Evolutionary conservation across 305 asterid species (phyloP), one percentile per base, ranked within the genome.

Genomic region (Caryopteris hybrid): DNA sequence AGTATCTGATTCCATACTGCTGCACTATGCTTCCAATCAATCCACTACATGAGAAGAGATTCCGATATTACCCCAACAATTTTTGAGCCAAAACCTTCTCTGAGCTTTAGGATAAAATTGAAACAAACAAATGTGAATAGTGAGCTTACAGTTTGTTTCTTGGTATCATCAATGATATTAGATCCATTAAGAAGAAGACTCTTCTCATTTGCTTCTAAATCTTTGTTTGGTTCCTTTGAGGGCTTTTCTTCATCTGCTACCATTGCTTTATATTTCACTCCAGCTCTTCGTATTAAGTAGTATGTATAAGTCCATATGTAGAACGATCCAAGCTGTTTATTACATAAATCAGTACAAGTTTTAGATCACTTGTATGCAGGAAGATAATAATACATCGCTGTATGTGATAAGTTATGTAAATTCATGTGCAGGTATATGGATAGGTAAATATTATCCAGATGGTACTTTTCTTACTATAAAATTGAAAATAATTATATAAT

Each of bases 221-320:
- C 90, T 51, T 67, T 82, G 80, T 80, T 87, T 23, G 88, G 80
- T 61, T 74, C 84, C 66, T 81, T 79, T 4, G 68, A n/a, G 8
- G 43, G 21, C 33, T 74, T 82, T 46, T 55, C 85, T 0, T 52
- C 81, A 10, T 38, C 83, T 52, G 55, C 80, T 39, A 70, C 18
- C 58, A 53, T 33, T 9, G 82, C 85, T 68, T 70, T 74, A 17
- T 82, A 83, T 54, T 61, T 78, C 6, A 14, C 42, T 4, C 86
- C 86, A 0, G 97, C 82, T 11, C 73, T 75, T 74, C 76, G 65
- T 61, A 91, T 81, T 42, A 91, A 74, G 74, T 87, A 82, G 78
- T 81, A 91, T 2, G 85, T 81, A 61, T 74, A 85, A 8, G 97
- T 88, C 97, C 97, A 91, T 62, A 88, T 85, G 87, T 81, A 91